Evolutionary conservation across 2,329 filamentous ascomycete genomes (phyloP).

Genomic region (Cyphellophora attinorum): DNA sequence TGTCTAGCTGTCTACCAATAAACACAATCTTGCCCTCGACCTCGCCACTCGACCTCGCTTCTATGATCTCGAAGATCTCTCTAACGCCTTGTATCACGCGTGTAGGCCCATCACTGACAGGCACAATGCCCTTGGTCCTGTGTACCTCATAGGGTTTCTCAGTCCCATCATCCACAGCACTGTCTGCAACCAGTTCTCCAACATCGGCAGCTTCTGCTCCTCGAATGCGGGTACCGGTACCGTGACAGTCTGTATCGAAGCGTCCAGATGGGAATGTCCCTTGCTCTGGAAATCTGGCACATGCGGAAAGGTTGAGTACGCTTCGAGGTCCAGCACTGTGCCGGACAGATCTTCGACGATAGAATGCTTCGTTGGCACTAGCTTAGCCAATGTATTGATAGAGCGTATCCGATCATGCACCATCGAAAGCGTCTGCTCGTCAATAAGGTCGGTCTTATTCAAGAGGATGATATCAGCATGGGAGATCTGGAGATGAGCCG

Average conservation of each 20-base stretch:
- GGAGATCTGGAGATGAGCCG: conserved; percentile 90
- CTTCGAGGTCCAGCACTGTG: conserved; percentile 78
- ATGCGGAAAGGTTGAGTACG: conserved; percentile 73
- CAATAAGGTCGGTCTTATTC: conserved; percentile 86
- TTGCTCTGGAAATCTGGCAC: conserved; percentile 58
- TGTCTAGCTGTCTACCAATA: conserved; percentile 33
- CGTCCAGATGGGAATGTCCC: conserved; percentile 85
- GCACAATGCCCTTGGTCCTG: conserved; percentile 71
- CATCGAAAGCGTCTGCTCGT: conserved; percentile 53
- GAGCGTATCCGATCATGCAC: conserved; percentile 65
- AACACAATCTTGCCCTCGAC: conserved; percentile 35
- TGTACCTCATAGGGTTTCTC: conserved; percentile 64
- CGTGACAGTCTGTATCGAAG: conserved; percentile 74
- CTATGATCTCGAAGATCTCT: conserved; percentile 86
- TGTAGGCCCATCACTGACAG: conserved; percentile 52
- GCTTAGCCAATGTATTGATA: conserved; percentile 82
- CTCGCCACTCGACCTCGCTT: conserved; percentile 28
- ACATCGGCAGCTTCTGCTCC: conserved; percentile 45
- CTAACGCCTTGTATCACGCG: conserved; percentile 85
- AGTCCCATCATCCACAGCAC: conserved; percentile 57
- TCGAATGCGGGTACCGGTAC: conserved; percentile 56
- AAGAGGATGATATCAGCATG: conserved; percentile 92
- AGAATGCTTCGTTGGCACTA: conserved; percentile 73
- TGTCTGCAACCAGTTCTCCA: conserved; percentile 75
- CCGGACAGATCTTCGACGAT: conserved; percentile 75